These are phyloP conservation scores for Carex sylvatica DNA, from an alignment of 202 grass and related monocot genomes.

Conservation along the genomic window DNA sequence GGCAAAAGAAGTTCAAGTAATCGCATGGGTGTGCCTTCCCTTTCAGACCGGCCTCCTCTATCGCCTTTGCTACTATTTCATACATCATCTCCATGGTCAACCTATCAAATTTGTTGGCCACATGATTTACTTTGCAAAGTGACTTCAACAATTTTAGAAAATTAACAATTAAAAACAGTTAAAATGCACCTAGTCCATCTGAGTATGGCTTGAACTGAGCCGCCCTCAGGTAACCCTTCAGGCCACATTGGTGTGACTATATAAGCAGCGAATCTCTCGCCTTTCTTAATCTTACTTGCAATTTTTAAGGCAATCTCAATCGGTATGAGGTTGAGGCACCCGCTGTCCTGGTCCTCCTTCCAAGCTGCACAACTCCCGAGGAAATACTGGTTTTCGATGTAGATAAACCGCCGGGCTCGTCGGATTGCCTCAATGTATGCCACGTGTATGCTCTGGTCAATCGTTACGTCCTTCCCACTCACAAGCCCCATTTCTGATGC, in stretches of 20 bases:
- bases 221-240: slow-evolving; percentile 53
- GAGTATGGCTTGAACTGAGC: slow-evolving; percentile 71
- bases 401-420: slow-evolving; percentile 65
- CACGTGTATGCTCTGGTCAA: slow-evolving; percentile 72
- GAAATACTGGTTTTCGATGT: slow-evolving; percentile 97
- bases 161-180: background rate
- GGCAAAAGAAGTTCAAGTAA: slow-evolving; percentile 95
- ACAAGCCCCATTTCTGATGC: slow-evolving; percentile 49
- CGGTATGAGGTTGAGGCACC: slow-evolving; percentile 77
- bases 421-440: slow-evolving; percentile 79
- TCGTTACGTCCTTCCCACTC: slow-evolving; percentile 53
- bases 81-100: slow-evolving; percentile 92
- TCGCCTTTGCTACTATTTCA: slow-evolving; percentile 49
- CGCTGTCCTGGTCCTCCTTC: slow-evolving; percentile 45
- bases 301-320: slow-evolving; percentile 83
- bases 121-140: background rate
- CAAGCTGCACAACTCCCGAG: slow-evolving; percentile 74
- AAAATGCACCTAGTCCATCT: slow-evolving; percentile 44
- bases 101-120: slow-evolving; percentile 1
- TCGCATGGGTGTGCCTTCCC: slow-evolving; percentile 68
- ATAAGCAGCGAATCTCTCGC: slow-evolving; percentile 69
- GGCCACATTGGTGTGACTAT: slow-evolving; percentile 86
- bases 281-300: slow-evolving; percentile 48
- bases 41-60: slow-evolving; percentile 52
- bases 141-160: background rate